Evolutionary conservation across 73 alveolate species (phyloP).

Genomic region (Stentor coeruleus): DNA sequence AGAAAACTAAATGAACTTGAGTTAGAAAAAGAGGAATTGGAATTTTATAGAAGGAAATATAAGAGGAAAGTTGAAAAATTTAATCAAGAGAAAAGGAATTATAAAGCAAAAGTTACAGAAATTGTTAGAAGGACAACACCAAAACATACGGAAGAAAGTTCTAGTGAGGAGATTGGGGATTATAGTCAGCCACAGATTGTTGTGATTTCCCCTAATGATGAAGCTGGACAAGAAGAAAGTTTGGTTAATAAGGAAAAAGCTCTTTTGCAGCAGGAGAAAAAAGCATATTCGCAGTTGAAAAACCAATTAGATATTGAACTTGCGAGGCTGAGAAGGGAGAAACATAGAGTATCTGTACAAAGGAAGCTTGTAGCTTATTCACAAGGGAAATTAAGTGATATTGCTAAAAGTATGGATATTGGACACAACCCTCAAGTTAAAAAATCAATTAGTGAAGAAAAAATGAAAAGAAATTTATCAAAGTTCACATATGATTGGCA

Average conservation of each 20-base stretch:
- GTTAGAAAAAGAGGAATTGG: conserved; percentile 19
- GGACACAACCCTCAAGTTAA: neutral
- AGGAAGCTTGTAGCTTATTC: neutral
- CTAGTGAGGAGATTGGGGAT: neutral
- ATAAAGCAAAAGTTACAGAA: neutral
- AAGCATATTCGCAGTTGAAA: neutral
- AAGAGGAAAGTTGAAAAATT: conserved; percentile 12
- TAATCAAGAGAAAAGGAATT: conserved; percentile 15
- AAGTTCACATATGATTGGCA: neutral
- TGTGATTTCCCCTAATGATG: neutral
- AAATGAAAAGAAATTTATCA: too few species aligned
- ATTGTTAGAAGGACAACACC: neutral
- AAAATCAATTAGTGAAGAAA: neutral
- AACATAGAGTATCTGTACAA: neutral
- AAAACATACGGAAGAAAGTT: conserved; percentile 8
- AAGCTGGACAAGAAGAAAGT: too few species aligned
- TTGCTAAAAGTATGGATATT: neutral
- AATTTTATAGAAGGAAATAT: neutral
- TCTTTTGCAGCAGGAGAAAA: neutral
- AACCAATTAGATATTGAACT: neutral
- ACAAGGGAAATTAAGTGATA: conserved; percentile 9
- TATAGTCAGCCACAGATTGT: neutral
- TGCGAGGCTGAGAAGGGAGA: conserved; percentile 5
- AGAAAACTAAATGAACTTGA: conserved; percentile 13
- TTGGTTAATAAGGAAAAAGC: too few species aligned